Percentiles rank a stretch among this genome's conserved stretches.
Evolutionary conservation across 768 basidiomycete genomes (phyloP).

Genomic region (Boletales sp.): DNA sequence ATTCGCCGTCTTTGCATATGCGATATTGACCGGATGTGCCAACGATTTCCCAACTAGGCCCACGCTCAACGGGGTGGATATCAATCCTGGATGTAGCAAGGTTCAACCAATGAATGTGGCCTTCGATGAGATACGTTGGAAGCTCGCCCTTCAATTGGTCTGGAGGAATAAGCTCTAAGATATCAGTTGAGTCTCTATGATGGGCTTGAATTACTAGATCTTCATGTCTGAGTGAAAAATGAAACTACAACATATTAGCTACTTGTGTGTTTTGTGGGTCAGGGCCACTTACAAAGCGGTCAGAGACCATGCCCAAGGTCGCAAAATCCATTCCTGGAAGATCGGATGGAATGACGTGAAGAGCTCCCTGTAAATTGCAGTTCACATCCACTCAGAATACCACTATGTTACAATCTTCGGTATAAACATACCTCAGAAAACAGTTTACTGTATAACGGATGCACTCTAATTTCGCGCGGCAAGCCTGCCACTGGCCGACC

Average conservation of each 20-base stretch:
- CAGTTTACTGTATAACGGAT: too few relatives aligned
- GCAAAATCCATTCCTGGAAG: constrained; percentile 15
- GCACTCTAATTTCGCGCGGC: too few relatives aligned
- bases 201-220: constrained; percentile 13
- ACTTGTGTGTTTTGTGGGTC: neutral
- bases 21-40: neutral
- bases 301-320: neutral
- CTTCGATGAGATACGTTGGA: constrained; percentile 11
- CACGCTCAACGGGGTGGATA: neutral
- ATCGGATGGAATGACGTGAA: constrained; percentile 5
- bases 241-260: constrained; percentile 2
- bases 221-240: constrained; percentile 2
- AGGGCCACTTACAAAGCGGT: constrained; percentile 5
- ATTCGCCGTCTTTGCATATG: neutral
- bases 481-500: too few relatives aligned
- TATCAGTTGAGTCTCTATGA: neutral
- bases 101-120: constrained; percentile 22
- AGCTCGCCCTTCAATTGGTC: constrained; percentile 13
- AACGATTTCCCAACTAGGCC: constrained; percentile 8
- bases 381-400: neutral
- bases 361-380: neutral
- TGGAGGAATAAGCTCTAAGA: constrained; percentile 14
- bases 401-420: too few relatives aligned
- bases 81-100: neutral
- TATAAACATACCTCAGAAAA: too few relatives aligned